A percentile compares a stretch with the other conserved stretches of the same genome.
Evolutionary conservation across 768 basidiomycete species (phyloP).

Genomic region (Kwoniella bestiolae): DNA sequence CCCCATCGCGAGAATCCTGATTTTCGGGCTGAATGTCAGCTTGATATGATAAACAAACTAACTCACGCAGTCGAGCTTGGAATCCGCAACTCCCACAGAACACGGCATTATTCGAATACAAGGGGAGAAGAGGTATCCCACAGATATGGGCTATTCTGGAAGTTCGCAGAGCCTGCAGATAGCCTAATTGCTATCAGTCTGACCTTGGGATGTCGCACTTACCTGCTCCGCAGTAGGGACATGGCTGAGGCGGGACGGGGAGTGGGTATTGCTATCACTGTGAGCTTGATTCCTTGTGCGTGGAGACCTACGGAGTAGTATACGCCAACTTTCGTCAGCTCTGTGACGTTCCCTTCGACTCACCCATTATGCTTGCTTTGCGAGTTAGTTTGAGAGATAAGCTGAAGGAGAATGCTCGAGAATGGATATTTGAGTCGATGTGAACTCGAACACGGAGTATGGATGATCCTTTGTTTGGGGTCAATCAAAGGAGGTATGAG

Average conservation of each 20-base stretch:
- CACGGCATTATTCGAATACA: conserved; percentile 25
- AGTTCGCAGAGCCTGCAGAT: conserved; percentile 13
- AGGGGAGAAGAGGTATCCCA: conserved; percentile 38
- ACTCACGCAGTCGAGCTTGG: conserved; percentile 28
- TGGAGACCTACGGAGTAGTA: conserved; percentile 29
- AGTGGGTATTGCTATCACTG: conserved; percentile 7
- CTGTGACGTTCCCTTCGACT: neutral
- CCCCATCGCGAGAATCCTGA: neutral
- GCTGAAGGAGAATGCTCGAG: neutral
- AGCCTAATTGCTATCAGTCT: conserved; percentile 2
- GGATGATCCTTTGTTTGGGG: conserved; percentile 7
- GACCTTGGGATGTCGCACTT: neutral
- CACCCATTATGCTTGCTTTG: conserved; percentile 9
- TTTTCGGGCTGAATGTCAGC: neutral
- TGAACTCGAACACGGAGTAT: neutral
- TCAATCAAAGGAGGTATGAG: conserved; percentile 18
- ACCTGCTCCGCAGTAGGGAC: conserved; percentile 24
- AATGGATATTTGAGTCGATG: conserved; percentile 3
- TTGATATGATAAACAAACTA: neutral
- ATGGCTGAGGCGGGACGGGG: conserved; percentile 13
- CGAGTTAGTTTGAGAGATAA: neutral
- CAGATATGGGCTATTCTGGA: conserved; percentile 37
- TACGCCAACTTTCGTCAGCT: conserved; percentile 30
- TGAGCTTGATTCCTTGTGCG: neutral
- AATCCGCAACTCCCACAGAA: conserved; percentile 33